A percentile compares a stretch with the other conserved stretches of the same genome.
Evolutionary conservation across 129 eudicot genomes (phyloP).

Genomic region (Rutidosis leptorrhynchoides): DNA sequence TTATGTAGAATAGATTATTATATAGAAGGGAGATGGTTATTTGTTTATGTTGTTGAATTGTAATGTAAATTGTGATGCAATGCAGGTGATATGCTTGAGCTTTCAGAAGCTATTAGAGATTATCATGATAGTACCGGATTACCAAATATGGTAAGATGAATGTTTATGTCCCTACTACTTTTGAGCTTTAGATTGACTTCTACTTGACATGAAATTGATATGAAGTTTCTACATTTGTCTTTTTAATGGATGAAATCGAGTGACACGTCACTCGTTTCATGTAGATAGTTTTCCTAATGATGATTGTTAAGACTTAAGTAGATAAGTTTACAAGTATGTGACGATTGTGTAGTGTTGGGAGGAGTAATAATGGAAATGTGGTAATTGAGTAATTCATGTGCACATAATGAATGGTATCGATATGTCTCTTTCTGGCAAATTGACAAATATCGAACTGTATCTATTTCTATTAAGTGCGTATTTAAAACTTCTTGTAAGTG

Average conservation of each 20-base stretch:
- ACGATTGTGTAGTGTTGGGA: conserved; percentile 11
- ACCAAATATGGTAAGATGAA: conserved; percentile 71
- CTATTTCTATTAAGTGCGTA: conserved; percentile 8
- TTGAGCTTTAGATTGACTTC: too few species aligned
- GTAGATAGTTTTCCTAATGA: conserved; percentile 14
- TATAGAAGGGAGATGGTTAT: background rate
- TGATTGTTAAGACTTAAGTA: background rate
- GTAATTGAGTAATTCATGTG: conserved; percentile 8
- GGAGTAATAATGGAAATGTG: conserved; percentile 14
- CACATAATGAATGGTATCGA: conserved; percentile 1
- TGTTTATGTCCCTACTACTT: conserved; percentile 18
- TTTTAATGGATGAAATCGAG: background rate
- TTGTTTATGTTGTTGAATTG: conserved; percentile 1
- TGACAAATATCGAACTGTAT: conserved; percentile 8
- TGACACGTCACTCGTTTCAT: background rate
- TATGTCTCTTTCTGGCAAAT: conserved; percentile 17
- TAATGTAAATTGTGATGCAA: background rate
- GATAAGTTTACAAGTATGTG: conserved; percentile 6
- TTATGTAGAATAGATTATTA: too few species aligned
- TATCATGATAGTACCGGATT: conserved; percentile 80
- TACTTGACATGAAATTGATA: background rate
- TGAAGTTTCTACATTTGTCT: background rate
- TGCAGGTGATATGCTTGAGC: conserved; percentile 92
- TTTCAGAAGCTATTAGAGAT: conserved; percentile 95
- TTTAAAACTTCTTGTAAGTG: conserved; percentile 4